Conservation (phyloP, 495 filamentous ascomycete genomes). For the Echria macrotheca region DNA sequence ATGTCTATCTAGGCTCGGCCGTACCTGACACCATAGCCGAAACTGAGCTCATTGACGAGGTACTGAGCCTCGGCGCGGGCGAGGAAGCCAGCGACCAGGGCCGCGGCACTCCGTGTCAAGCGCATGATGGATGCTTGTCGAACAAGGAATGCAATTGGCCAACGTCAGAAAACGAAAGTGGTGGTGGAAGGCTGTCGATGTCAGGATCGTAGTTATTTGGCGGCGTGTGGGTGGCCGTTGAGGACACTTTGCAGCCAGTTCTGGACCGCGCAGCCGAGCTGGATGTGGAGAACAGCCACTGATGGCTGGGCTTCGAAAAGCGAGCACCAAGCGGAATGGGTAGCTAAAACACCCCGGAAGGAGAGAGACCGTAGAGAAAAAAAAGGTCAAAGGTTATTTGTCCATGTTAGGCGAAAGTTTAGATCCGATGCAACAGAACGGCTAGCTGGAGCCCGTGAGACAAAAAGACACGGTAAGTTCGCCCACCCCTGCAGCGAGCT, state of each 20-base stretch:
- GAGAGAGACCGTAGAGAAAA: too few species aligned
- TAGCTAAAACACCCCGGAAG: background rate
- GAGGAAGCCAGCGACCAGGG: conserved; percentile 46
- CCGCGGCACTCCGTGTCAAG: conserved; percentile 34
- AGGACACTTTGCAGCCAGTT: conserved; percentile 21
- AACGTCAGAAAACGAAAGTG: background rate
- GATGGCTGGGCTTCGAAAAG: background rate
- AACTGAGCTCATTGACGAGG: conserved; percentile 62
- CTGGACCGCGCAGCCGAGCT: background rate
- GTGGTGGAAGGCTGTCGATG: too few species aligned
- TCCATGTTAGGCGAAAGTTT: too few species aligned
- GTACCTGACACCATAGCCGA: conserved; percentile 66
- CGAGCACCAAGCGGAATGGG: background rate
- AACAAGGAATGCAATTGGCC: conserved; percentile 3
- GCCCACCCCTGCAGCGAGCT: background rate
- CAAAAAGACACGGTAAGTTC: conserved; percentile 5
- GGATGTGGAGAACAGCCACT: conserved; percentile 10
- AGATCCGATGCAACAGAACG: too few species aligned
- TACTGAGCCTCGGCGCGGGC: conserved; percentile 56
- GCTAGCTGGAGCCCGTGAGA: background rate
- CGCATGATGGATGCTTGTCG: conserved; percentile 32
- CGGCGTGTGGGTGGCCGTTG: too few species aligned
- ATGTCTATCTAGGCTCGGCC: background rate
- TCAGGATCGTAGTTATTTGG: too few species aligned
- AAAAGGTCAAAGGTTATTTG: too few species aligned